phyloP scores from a whole-genome alignment of 768 basidiomycete genomes.

The Pholiota microspora region DNA sequence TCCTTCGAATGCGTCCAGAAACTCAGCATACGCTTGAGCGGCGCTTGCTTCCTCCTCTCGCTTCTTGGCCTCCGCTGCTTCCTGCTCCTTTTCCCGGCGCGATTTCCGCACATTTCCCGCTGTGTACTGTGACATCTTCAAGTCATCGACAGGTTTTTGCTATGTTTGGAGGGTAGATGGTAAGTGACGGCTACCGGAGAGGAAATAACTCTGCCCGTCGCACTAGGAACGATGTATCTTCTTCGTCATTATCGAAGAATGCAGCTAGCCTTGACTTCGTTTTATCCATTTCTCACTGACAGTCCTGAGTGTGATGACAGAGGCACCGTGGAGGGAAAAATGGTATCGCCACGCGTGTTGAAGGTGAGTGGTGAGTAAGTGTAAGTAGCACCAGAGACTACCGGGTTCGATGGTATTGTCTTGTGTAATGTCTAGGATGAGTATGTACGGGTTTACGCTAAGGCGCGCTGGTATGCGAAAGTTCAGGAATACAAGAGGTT shows the following conservation, averaged over 20 bases:
- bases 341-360: not conserved
- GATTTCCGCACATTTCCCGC: constrained; percentile 89
- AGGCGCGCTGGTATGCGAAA: not conserved
- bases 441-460: not conserved
- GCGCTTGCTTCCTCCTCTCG: constrained; percentile 80
- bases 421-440: not conserved
- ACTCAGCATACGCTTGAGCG: constrained; percentile 80
- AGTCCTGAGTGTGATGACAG: not conserved
- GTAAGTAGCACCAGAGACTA: not conserved
- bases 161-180: constrained; percentile 54
- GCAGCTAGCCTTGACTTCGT: constrained; percentile 69
- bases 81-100: constrained; percentile 87
- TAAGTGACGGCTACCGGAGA: constrained; percentile 52
- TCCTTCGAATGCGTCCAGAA: constrained; percentile 80
- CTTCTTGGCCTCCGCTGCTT: constrained; percentile 88
- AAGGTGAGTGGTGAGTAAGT: not conserved
- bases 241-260: constrained; percentile 84
- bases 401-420: not conserved
- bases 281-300: constrained; percentile 53
- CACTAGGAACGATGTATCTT: constrained; percentile 87
- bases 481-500: too few relatives aligned
- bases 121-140: constrained; percentile 82
- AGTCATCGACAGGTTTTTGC: constrained; percentile 84
- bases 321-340: not conserved
- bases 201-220: constrained; percentile 77